Evolutionary conservation across 495 filamentous ascomycete genomes (phyloP).

Genomic region (Penicillium cosmopolitanum): DNA sequence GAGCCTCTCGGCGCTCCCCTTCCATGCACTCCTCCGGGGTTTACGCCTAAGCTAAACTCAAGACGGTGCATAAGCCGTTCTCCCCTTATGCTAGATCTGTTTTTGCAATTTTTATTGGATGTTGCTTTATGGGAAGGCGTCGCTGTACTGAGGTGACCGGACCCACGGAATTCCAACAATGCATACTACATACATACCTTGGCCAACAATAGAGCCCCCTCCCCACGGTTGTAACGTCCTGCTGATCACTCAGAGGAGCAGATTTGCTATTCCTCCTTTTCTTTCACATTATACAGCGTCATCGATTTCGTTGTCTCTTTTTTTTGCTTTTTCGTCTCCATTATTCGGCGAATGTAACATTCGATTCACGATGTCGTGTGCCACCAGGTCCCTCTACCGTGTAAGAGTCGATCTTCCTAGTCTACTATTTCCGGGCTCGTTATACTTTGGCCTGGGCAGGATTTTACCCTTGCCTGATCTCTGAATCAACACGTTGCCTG

Average conservation of each 20-base stretch:
- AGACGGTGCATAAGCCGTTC: constrained; percentile 21
- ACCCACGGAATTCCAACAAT: constrained; percentile 12
- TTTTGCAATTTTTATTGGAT: constrained; percentile 17
- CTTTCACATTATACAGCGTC: constrained; percentile 1
- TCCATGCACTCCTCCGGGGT: constrained; percentile 13
- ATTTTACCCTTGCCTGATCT: constrained; percentile 25
- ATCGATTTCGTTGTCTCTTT: background rate
- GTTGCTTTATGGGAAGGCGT: constrained; percentile 19
- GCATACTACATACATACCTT: constrained; percentile 10
- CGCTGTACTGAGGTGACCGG: constrained; percentile 22
- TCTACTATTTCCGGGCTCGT: constrained; percentile 20
- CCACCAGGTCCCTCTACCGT: constrained; percentile 18
- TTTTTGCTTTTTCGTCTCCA: constrained; percentile 1
- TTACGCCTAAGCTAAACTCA: constrained; percentile 12
- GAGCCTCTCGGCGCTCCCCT: constrained; percentile 3
- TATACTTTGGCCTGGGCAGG: constrained; percentile 26
- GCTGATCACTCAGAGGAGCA: constrained; percentile 14
- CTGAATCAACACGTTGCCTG: constrained; percentile 16
- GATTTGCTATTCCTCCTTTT: background rate
- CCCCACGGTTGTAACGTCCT: constrained; percentile 12
- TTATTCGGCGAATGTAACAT: constrained; percentile 21
- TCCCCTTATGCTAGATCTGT: constrained; percentile 22
- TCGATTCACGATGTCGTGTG: constrained; percentile 21
- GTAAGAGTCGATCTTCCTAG: constrained; percentile 25
- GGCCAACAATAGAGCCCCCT: constrained; percentile 11